Percentiles rank a stretch among this genome's conserved stretches.
phyloP scores from a whole-genome alignment of 1,284 basidiomycete species.

The Apiotrichum brassicae region DNA sequence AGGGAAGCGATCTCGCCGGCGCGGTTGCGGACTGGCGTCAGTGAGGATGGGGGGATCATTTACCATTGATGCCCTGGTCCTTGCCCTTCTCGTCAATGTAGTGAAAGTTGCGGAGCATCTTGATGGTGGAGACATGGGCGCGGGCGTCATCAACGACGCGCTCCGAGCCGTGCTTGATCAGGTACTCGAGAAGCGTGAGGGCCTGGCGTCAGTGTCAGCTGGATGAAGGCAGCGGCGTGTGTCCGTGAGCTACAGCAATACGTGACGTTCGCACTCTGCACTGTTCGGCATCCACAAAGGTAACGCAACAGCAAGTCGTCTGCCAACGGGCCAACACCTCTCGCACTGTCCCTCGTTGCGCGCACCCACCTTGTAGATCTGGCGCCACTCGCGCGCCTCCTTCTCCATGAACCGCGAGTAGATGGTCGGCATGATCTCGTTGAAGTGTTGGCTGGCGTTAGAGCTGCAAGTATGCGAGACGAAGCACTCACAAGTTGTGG shows the following conservation, averaged over 20 bases:
- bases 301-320: no score
- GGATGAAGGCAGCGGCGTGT: no score
- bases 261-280: no score
- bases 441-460: slow-evolving; percentile 81
- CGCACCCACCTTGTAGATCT: slow-evolving; percentile 85
- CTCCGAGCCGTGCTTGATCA: slow-evolving; percentile 97
- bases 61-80: slow-evolving; percentile 97
- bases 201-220: slow-evolving; percentile 55
- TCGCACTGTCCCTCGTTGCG: not conserved
- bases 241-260: no score
- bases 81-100: slow-evolving; percentile 99
- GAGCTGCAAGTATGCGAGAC: not conserved
- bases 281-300: no score
- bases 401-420: slow-evolving; percentile 96
- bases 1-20: slow-evolving; percentile 86
- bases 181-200: slow-evolving; percentile 88
- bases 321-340: no score
- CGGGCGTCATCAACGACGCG: slow-evolving; percentile 96
- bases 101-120: slow-evolving; percentile 97
- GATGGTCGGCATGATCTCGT: slow-evolving; percentile 98
- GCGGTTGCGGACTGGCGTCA: slow-evolving; percentile 46
- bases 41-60: slow-evolving; percentile 18
- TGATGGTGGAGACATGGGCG: slow-evolving; percentile 88
- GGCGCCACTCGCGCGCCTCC: slow-evolving; percentile 95
- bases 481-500: slow-evolving; percentile 31